Conservation (phyloP, 192 early-diverging fungal species). For the Lunasporangiospora selenospora region DNA sequence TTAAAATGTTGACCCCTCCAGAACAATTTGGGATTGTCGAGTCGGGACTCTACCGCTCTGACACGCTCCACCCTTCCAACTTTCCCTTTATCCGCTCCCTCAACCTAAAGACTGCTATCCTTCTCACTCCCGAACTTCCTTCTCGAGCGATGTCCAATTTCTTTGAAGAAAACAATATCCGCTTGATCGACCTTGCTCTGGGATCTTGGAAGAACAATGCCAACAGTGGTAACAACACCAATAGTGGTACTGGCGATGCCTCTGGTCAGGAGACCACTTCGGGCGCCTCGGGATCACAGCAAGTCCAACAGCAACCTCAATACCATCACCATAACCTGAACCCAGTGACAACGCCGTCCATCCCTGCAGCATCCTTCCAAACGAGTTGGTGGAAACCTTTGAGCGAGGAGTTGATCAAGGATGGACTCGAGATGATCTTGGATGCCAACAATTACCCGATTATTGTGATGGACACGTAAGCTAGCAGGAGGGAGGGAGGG, state of each 20-base stretch:
- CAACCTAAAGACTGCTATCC: conserved; percentile 77
- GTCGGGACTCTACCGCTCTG: conserved; percentile 85
- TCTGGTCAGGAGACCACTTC: too few relatives aligned
- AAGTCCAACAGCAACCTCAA: conserved; percentile 1
- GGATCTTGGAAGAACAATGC: conserved; percentile 38
- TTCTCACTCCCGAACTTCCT: conserved; percentile 85
- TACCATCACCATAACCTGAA: neutral
- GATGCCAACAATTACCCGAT: conserved; percentile 86
- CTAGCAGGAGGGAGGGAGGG: too few relatives aligned
- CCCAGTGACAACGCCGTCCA: conserved; percentile 14
- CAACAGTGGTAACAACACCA: neutral
- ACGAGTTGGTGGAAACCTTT: conserved; percentile 84
- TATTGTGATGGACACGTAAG: conserved; percentile 89
- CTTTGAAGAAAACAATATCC: conserved; percentile 73
- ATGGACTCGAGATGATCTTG: conserved; percentile 88
- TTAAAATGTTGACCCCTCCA: conserved; percentile 61
- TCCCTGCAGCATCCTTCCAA: conserved; percentile 40
- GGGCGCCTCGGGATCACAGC: too few relatives aligned
- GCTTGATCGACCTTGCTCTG: conserved; percentile 54
- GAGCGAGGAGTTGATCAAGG: conserved; percentile 95
- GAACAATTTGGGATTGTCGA: conserved; percentile 94
- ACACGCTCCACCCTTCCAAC: conserved; percentile 72
- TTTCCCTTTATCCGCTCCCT: conserved; percentile 85
- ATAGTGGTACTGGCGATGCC: too few relatives aligned
- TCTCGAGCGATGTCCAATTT: conserved; percentile 77